Evolutionary conservation across 2,329 filamentous ascomycete species (phyloP), one percentile per base, ranked within the genome.

Genomic region (Penicillium occitanis): DNA sequence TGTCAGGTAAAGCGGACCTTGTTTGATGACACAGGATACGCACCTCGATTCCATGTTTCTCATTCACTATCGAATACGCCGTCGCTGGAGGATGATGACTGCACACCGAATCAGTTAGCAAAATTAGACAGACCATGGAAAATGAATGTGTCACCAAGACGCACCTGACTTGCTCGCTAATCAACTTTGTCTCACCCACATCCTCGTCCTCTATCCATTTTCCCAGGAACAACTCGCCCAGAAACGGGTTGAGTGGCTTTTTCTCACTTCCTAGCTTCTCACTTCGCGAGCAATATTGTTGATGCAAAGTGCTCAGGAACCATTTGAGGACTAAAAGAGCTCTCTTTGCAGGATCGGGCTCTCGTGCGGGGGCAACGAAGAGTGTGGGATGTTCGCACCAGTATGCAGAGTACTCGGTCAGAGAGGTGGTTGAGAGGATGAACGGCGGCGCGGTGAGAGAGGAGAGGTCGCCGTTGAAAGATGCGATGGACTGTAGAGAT

Each of bases 171-270:
- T 98, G 94, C 82, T 98, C 94, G 74, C 92, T 96, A 73, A 97
- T 86, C 70, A 99, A 85, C 72, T 90, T 87, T 33, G 95, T 98
- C 58, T 88, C 90, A 66, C 94, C 94, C 63, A 88, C 72, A 13
- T 80, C 76, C 30, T 72, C 87, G 57, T 87, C 85, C 74, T 96
- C 91, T 66, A 90, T 87, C 95, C 95, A 99, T 73, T 89, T 90
- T 28, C 94, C 95, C 33, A 98, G 80, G 80, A 97, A 98, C 40
- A 98, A 86, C 82, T 99, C 94, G 65, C 94, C 94, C 42, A 99
- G 81, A 81, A 99, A 98, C 0, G 95, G 95, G 76, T 99, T 98
- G 67, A 99, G 82, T 2, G 94, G 94, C 84, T 98, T 99, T 88
- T 98, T 98, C 84, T 97, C 94, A 74, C 92, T 95, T 60, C 92